Percentiles rank a stretch among this genome's conserved stretches.
phyloP scores from a whole-genome alignment of 495 filamentous ascomycete genomes.

The Viridothelium virens region DNA sequence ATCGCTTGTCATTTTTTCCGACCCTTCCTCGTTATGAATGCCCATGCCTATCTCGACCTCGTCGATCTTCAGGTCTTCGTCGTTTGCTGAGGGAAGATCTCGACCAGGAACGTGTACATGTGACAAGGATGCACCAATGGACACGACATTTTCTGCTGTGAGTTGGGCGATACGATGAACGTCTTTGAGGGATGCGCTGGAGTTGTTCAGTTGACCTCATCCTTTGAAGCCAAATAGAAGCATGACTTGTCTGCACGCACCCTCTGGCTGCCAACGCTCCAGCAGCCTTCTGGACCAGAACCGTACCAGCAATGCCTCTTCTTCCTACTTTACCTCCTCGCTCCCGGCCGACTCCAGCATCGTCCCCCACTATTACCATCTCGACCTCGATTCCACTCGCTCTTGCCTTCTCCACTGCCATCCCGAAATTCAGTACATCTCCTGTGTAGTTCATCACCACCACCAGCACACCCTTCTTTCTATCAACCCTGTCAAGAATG shows the following conservation, averaged over 20 bases:
- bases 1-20: slow-evolving; percentile 56
- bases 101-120: slow-evolving; percentile 92
- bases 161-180: slow-evolving; percentile 63
- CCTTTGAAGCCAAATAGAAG: not conserved
- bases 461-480: slow-evolving; percentile 64
- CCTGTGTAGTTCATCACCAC: slow-evolving; percentile 60
- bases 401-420: slow-evolving; percentile 87
- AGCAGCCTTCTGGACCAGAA: slow-evolving; percentile 79
- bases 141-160: slow-evolving; percentile 68
- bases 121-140: slow-evolving; percentile 75
- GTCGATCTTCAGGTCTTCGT: slow-evolving; percentile 51
- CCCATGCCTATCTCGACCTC: slow-evolving; percentile 97
- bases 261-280: slow-evolving; percentile 78
- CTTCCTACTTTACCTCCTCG: slow-evolving; percentile 86
- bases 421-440: slow-evolving; percentile 90
- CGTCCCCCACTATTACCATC: slow-evolving; percentile 93
- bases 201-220: slow-evolving; percentile 12
- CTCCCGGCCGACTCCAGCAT: slow-evolving; percentile 79
- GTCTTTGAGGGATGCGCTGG: slow-evolving; percentile 49
- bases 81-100: slow-evolving; percentile 38
- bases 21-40: slow-evolving; percentile 94
- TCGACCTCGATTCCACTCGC: slow-evolving; percentile 73
- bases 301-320: slow-evolving; percentile 84
- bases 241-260: slow-evolving; percentile 16
- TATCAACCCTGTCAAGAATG: slow-evolving; percentile 62